phyloP scores from a whole-genome alignment of 345 rosid species.

The Geranium rotundifolium region DNA sequence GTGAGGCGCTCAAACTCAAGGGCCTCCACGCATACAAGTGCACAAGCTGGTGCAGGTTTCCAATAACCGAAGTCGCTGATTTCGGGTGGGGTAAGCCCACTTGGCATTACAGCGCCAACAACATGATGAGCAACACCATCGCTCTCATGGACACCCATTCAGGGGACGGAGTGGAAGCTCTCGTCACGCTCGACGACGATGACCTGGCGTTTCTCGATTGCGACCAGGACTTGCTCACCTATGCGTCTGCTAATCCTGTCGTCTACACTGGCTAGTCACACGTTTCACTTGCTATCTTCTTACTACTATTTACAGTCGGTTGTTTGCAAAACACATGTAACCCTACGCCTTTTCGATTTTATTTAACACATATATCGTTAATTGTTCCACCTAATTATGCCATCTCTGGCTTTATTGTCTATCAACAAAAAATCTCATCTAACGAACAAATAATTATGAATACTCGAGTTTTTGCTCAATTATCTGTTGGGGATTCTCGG shows the following conservation, averaged over 20 bases:
- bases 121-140: slow-evolving; percentile 5
- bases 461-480: no score
- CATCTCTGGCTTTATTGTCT: no score
- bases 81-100: slow-evolving; percentile 10
- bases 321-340: no score
- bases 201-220: slow-evolving; percentile 9
- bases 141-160: slow-evolving; percentile 7
- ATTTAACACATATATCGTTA: no score
- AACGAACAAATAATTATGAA: no score
- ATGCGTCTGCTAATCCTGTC: slow-evolving; percentile 1
- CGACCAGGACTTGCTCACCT: slow-evolving; percentile 4
- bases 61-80: slow-evolving; percentile 1
- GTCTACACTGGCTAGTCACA: background rate
- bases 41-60: slow-evolving; percentile 12
- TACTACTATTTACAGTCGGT: no score
- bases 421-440: no score
- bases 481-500: no score
- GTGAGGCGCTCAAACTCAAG: background rate
- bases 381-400: no score
- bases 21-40: slow-evolving; percentile 3
- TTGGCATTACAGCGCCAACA: slow-evolving; percentile 8
- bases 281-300: no score
- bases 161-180: slow-evolving; percentile 9
- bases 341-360: no score
- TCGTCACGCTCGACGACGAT: slow-evolving; percentile 8